Evolutionary conservation across 2,329 filamentous ascomycete genomes (phyloP).

Genomic region (Fusarium nelsonii): DNA sequence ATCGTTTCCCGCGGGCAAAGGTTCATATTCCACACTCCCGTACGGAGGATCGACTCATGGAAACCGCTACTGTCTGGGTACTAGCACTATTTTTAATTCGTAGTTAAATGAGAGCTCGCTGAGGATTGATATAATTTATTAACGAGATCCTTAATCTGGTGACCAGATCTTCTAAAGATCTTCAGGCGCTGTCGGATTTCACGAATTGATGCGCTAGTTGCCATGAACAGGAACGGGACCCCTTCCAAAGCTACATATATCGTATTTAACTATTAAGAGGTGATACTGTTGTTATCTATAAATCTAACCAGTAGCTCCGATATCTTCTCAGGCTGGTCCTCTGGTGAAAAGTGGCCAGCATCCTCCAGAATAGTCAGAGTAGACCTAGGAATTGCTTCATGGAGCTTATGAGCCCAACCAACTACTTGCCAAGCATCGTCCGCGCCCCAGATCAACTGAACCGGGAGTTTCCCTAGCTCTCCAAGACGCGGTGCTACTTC

Average conservation of each 20-base stretch:
- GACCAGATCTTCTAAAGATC: too few species aligned
- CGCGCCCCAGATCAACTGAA: conserved; percentile 50
- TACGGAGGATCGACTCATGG: too few species aligned
- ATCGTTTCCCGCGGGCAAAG: conserved; percentile 16
- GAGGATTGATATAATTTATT: too few species aligned
- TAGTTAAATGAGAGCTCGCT: too few species aligned
- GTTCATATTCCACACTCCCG: neutral
- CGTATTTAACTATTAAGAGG: too few species aligned
- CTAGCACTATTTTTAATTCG: too few species aligned
- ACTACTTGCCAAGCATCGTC: conserved; percentile 51
- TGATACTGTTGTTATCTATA: neutral
- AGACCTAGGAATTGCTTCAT: conserved; percentile 49
- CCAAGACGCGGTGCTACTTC: conserved; percentile 45
- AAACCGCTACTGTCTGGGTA: too few species aligned
- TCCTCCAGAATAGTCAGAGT: conserved; percentile 46
- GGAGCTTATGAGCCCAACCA: conserved; percentile 51
- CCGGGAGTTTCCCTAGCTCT: conserved; percentile 45
- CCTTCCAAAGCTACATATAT: too few species aligned
- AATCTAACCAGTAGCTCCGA: conserved; percentile 30
- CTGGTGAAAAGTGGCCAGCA: conserved; percentile 50
- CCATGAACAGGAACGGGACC: too few species aligned
- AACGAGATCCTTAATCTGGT: too few species aligned
- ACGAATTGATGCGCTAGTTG: too few species aligned
- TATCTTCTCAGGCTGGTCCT: conserved; percentile 48
- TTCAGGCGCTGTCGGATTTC: too few species aligned